phyloP scores from a whole-genome alignment of 306 rosid species.

The Gynostemma pentaphyllum region DNA sequence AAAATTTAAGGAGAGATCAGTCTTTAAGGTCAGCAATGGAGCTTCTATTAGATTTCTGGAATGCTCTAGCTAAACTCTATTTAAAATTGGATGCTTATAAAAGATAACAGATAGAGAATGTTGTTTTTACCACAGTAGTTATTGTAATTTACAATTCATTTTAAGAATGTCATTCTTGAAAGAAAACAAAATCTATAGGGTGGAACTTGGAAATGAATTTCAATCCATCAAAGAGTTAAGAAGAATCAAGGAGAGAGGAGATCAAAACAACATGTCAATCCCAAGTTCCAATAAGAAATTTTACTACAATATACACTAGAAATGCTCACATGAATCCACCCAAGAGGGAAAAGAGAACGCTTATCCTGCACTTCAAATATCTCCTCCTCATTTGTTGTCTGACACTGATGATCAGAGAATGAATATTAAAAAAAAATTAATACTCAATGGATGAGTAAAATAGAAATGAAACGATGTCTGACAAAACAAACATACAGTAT shows the following conservation, averaged over 20 bases:
- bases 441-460: conserved; percentile 3
- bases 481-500: conserved; percentile 55
- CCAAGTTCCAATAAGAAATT: neutral
- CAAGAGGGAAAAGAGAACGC: conserved; percentile 89
- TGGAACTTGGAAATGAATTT: neutral
- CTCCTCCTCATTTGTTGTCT: conserved; percentile 89
- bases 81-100: neutral
- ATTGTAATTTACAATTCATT: neutral
- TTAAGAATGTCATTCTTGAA: neutral
- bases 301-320: neutral
- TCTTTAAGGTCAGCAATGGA: neutral
- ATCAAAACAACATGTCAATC: neutral
- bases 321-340: conserved; percentile 95
- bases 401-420: conserved; percentile 54
- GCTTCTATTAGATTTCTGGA: neutral
- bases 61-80: too few species aligned
- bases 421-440: neutral
- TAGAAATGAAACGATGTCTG: conserved; percentile 9
- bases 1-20: neutral
- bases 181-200: neutral
- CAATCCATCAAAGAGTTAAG: neutral
- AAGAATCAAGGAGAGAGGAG: neutral
- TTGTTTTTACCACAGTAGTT: neutral
- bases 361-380: conserved; percentile 93
- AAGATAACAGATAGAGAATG: neutral